Base-by-base conservation (phyloP, 805 yeast species). In the Yarrowia divulgata region DNA sequence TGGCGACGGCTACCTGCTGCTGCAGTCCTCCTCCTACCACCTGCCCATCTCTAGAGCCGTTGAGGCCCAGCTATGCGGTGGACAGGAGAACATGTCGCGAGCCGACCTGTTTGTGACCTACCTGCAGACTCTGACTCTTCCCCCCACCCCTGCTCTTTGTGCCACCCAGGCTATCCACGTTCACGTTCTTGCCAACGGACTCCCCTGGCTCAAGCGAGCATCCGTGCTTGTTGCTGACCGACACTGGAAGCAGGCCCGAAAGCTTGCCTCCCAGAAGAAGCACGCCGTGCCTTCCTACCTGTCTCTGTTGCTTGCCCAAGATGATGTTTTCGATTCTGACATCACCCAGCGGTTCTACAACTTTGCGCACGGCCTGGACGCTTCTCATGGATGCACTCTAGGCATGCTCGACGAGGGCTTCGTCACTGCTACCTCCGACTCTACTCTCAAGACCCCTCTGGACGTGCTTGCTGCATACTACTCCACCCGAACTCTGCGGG, bases 41-140 rank as follows among this genome's bases (percentile, higher is more conserved):
- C 46, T 19, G 43, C 62, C 70, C 13, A 29, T 73, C 19, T 54
- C 69, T 13, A 71, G 74, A 13, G 79, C 80, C 6, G 73, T 77
- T 46, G 80, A 79, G 69, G 74, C 80, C 9, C 81, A 79, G 70
- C 75, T 79, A n/a, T 73, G 77, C 50, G 81, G 81, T 29, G 81
- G 81, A 16, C 81, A 79, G 69, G 49, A 70, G n/a, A 69, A 73
- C 16, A 70, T 74, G 70, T 69, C 74, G 18, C 69, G 71, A 29
- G 54, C 68, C 10, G 69, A 79, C 19, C 70, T 79, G 37, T 60
- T 76, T 18, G 70, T 73, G 55, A 75, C 77, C 19, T 74, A 77
- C 48, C 69, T 76, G 43, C 73, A 73, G 52, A 70, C 76, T 68
- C 52, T 74, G 48, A 54, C 72, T 49, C 71, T 73, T 12, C 74